A percentile compares a stretch with the other conserved stretches of the same genome.
These are phyloP conservation scores for Clarireedia homoeocarpa DNA, from an alignment of 2,329 filamentous ascomycete species.

Conservation along the genomic window DNA sequence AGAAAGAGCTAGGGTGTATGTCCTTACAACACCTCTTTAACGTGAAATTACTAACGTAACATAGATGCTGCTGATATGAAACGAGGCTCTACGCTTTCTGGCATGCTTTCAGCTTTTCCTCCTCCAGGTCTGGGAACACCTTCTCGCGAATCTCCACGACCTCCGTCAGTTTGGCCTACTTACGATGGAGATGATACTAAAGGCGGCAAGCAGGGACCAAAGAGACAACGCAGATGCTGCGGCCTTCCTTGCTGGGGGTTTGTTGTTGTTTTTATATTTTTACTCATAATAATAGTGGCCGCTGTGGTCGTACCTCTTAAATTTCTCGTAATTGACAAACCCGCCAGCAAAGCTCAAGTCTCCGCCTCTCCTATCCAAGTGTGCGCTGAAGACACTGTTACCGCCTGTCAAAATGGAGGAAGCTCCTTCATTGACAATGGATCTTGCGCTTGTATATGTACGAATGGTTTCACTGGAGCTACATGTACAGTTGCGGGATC, in stretches of 20 bases:
- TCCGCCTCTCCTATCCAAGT: slow-evolving; percentile 11
- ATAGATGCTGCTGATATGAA: slow-evolving; percentile 12
- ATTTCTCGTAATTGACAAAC: slow-evolving; percentile 52
- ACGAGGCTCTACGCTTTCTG: slow-evolving; percentile 36
- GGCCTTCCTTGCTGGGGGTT: slow-evolving; percentile 78
- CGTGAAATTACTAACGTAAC: neutral
- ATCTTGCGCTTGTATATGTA: slow-evolving; percentile 78
- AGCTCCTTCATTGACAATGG: slow-evolving; percentile 61
- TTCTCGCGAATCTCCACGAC: slow-evolving; percentile 32
- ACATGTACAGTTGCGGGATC: slow-evolving; percentile 46
- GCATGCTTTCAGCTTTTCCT: slow-evolving; percentile 59
- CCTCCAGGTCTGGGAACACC: slow-evolving; percentile 47
- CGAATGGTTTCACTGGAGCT: slow-evolving; percentile 72
- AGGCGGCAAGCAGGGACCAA: slow-evolving; percentile 16
- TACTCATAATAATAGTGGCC: slow-evolving; percentile 67
- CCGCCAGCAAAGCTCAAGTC: slow-evolving; percentile 23
- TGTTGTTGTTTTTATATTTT: slow-evolving; percentile 53
- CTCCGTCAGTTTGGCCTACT: slow-evolving; percentile 30
- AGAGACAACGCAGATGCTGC: slow-evolving; percentile 57
- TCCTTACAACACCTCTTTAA: neutral
- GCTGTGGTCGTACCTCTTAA: slow-evolving; percentile 74
- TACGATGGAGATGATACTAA: slow-evolving; percentile 15
- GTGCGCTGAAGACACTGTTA: slow-evolving; percentile 57
- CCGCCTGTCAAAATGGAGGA: slow-evolving; percentile 64
- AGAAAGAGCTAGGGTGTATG: slow-evolving; percentile 23